Percentiles rank a stretch among this genome's conserved stretches.
phyloP scores from a whole-genome alignment of 2,329 filamentous ascomycete species.

The Berkeleyomyces basicola region DNA sequence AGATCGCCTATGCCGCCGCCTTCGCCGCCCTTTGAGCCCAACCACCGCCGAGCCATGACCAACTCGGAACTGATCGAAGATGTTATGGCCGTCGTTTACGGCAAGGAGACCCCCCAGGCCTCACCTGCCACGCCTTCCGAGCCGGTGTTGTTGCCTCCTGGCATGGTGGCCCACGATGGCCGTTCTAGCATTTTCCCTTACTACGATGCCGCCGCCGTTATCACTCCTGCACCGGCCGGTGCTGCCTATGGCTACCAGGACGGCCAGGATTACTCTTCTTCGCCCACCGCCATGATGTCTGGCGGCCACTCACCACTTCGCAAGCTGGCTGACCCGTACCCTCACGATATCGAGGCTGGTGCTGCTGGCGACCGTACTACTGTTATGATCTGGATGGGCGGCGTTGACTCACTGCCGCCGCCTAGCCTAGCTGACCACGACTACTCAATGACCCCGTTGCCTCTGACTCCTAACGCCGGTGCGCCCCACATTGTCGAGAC shows the following conservation, averaged over 20 bases:
- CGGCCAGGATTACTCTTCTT: neutral
- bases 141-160: slow-evolving; percentile 2
- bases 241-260: slow-evolving; percentile 11
- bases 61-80: slow-evolving; percentile 11
- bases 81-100: slow-evolving; percentile 9
- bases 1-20: neutral
- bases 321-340: neutral
- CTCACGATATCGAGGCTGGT: neutral
- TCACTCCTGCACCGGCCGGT: neutral
- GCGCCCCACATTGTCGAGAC: neutral
- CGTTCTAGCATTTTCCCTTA: slow-evolving; percentile 5
- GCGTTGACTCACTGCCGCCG: neutral
- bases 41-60: slow-evolving; percentile 7
- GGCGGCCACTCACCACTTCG: neutral
- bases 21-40: slow-evolving; percentile 4
- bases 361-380: slow-evolving; percentile 1
- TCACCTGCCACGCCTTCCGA: neutral
- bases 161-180: slow-evolving; percentile 4
- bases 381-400: slow-evolving; percentile 13
- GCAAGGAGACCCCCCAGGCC: neutral
- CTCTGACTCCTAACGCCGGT: neutral
- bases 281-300: neutral
- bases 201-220: neutral
- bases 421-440: neutral
- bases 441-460: neutral